Evolutionary conservation across 1,284 basidiomycete genomes (phyloP), one percentile per base, ranked within the genome.

Genomic region (Moniliophthora roreri): DNA sequence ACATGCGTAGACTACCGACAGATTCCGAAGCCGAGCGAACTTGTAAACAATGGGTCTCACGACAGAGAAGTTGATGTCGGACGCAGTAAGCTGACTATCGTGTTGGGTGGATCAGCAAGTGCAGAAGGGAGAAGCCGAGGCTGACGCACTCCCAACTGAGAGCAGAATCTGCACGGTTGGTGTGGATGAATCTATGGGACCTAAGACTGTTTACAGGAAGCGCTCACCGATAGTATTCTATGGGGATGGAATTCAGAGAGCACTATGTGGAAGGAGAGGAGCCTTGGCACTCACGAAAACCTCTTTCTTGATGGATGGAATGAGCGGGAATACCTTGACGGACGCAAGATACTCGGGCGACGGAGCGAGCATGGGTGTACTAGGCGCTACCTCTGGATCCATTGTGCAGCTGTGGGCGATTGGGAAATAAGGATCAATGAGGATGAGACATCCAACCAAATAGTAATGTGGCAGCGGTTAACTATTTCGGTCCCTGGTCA

Each of bases 61-160:
- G 50, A 94, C 75, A 5, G 88, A 80, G 61, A 93, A 93, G 64
- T 92, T 91, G 70, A 95, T 81, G 61, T 93, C 90, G 1, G 91
- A 85, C 0, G 91, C 87, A 13, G 84, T 87, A 50, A 93, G 76
- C 63, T 92, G 89, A 13, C 87, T 90, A 56, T 44, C 21, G 26
- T 32, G 40, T 51, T 11, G 13, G 37, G 45, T 49, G 51, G 42
- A 51, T 20, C 44, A 36, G 35, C 21, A 15, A 21, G 26, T 41
- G 48, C 1, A 32, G 32, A 7, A 11, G 16, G 21, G 50, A 34
- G 16, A 21, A 52, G 9, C 15, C 18, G 41, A 24, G 20, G 60
- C 63, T 54, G 51, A 82, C 85, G 70, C 60, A 85, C 80, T 93
- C 91, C 92, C 91, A 94, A 52, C 80, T 85, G 48, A 95, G 67